Evolutionary conservation across 306 rosid species (phyloP), one percentile per base, ranked within the genome.

Genomic region (Sphenostylis stenocarpa): DNA sequence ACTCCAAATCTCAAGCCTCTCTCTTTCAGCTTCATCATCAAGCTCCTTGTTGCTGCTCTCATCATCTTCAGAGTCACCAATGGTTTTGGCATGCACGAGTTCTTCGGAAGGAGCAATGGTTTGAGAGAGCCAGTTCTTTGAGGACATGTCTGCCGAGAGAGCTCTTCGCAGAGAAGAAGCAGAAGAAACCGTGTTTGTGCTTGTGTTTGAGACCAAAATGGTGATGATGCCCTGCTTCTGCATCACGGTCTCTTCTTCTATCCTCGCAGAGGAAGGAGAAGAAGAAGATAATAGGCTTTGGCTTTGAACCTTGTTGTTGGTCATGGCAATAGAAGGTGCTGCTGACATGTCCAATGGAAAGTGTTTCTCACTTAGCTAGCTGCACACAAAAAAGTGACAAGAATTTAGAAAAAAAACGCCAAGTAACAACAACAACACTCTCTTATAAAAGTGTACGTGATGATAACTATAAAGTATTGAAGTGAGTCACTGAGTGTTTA

Each of bases 121-220:
- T 17, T 86, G 89, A 16, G 87, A 81, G 51, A 90, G 82, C 96
- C 97, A 95, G 56, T 87, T 85, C 84, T 86, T 81, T 13, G 97
- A 90, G 6, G 97, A 95, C 97, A 95, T 90, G 88, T 95, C 96
- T 14, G 97, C 97, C 0, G 99, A 95, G n/a, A 90, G 88, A 71
- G 97, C 87, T 51, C 97, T 78, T 21, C 97, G 70, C 0, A 95
- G 74, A 24, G 98, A 87, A 73, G 92, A 75, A 0, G 85, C 17
- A 19, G 58, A 9, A 29, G 78, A 74, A 29, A 75, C 9, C 1
- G 47, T 12, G 15, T 38, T 38, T 17, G 71, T 84, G 66, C 76
- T 34, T 1, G 45, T 48, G 38, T 53, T 62, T 47, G 76, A 81
- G 28, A 88, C 80, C 28, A 95, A 88, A 77, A 92, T 85, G 75